Percentiles rank a stretch among this genome's conserved stretches.
Conservation (phyloP, 306 rosid genomes). For the Lathyrus tuberosus region DNA sequence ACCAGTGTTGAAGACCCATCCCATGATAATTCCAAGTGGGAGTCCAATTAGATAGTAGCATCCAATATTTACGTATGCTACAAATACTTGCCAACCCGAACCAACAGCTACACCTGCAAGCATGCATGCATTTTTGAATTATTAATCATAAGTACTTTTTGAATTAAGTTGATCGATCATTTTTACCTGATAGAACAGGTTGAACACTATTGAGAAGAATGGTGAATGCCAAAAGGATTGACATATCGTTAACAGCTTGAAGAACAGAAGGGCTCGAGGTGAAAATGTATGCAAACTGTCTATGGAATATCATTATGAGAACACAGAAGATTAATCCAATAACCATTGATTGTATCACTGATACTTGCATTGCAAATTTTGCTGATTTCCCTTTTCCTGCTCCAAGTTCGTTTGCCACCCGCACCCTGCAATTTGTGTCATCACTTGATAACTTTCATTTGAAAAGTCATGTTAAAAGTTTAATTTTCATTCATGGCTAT, state of each 20-base stretch:
- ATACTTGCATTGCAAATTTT: constrained; percentile 58
- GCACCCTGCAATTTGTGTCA: constrained; percentile 47
- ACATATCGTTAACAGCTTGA: constrained; percentile 48
- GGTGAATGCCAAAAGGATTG: constrained; percentile 55
- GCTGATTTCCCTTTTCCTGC: constrained; percentile 72
- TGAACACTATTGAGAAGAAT: constrained; percentile 75
- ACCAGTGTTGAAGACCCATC: constrained; percentile 43
- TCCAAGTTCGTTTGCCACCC: constrained; percentile 76
- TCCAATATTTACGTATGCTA: constrained; percentile 60
- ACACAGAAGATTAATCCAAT: constrained; percentile 54
- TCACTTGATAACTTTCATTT: too few relatives aligned
- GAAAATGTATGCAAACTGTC: constrained; percentile 56
- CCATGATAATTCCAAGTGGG: constrained; percentile 54
- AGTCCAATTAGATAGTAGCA: constrained; percentile 60
- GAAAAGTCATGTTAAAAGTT: too few relatives aligned
- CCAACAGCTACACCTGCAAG: constrained; percentile 68
- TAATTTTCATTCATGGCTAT: too few relatives aligned
- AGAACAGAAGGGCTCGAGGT: constrained; percentile 54
- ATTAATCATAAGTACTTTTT: too few relatives aligned
- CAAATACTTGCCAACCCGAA: constrained; percentile 68
- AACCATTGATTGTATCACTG: constrained; percentile 51
- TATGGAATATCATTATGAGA: constrained; percentile 44
- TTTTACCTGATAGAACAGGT: constrained; percentile 64
- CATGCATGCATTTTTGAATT: not conserved
- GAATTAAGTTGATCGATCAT: too few relatives aligned